Conservation (phyloP, 2,329 filamentous ascomycete genomes). For the Drechslerella dactyloides region DNA sequence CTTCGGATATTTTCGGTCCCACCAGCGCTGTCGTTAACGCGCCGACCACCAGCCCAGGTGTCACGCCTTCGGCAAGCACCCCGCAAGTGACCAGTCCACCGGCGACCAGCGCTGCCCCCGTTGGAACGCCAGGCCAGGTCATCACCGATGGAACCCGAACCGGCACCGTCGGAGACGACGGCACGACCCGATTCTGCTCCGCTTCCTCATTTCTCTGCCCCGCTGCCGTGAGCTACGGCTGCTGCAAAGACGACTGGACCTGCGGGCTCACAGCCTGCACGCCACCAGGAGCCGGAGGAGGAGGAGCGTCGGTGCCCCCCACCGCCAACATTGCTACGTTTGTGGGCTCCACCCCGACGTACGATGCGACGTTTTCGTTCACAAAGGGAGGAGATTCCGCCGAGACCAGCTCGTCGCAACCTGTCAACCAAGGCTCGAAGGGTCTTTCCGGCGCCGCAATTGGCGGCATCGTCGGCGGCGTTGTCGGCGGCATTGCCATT, state of each 20-base stretch:
- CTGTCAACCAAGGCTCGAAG: background rate
- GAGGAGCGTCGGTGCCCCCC: background rate
- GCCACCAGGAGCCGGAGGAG: constrained; percentile 2
- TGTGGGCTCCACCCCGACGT: background rate
- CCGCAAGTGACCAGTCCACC: constrained; percentile 1
- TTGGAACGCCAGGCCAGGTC: constrained; percentile 37
- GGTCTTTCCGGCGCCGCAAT: constrained; percentile 40
- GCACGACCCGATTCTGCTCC: constrained; percentile 38
- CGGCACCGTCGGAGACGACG: constrained; percentile 42
- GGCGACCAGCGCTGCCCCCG: background rate
- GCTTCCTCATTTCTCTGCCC: constrained; percentile 41
- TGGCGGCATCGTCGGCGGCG: constrained; percentile 46
- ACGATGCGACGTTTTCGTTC: constrained; percentile 30
- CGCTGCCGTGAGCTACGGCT: constrained; percentile 26
- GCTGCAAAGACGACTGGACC: constrained; percentile 29
- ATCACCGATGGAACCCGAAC: constrained; percentile 41
- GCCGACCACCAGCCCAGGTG: background rate
- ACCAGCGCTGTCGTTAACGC: background rate
- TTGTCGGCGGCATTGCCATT: constrained; percentile 38
- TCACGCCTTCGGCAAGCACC: background rate
- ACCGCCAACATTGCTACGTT: constrained; percentile 3
- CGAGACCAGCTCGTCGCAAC: constrained; percentile 1
- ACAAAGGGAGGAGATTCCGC: constrained; percentile 26
- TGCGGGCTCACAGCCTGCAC: constrained; percentile 38
- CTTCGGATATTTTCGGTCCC: constrained; percentile 24